Percentiles rank a stretch among this genome's conserved stretches.
Evolutionary conservation across 495 filamentous ascomycete genomes (phyloP).

Genomic region (Penicillium maclennaniae): DNA sequence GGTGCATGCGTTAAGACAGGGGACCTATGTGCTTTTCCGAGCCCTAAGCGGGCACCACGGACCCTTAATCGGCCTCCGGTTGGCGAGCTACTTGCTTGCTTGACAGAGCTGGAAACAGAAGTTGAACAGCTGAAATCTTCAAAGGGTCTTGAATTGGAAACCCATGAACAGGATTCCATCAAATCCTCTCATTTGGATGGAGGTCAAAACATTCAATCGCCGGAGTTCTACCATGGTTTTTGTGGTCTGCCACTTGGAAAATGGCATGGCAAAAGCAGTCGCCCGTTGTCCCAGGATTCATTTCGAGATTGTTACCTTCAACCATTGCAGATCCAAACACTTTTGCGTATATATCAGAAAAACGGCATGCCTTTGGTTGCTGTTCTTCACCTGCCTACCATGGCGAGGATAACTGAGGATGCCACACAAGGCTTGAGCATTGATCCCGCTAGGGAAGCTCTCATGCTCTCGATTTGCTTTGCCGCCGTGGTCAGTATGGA

Average conservation of each 20-base stretch:
- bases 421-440: slow-evolving; percentile 35
- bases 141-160: background rate
- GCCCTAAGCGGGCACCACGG: background rate
- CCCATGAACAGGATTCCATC: background rate
- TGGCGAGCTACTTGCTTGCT: background rate
- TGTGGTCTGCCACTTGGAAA: background rate
- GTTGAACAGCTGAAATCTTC: background rate
- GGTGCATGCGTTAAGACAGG: background rate
- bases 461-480: slow-evolving; percentile 71
- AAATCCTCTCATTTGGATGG: background rate
- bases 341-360: slow-evolving; percentile 59
- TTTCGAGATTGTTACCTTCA: background rate
- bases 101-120: background rate
- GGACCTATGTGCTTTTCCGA: too few species aligned
- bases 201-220: background rate
- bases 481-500: slow-evolving; percentile 63
- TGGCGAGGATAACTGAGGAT: slow-evolving; percentile 32
- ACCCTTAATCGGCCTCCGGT: background rate
- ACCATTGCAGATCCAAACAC: slow-evolving; percentile 45
- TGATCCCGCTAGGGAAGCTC: slow-evolving; percentile 49
- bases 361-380: slow-evolving; percentile 63
- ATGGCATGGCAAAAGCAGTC: background rate
- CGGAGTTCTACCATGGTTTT: background rate
- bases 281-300: background rate
- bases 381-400: slow-evolving; percentile 55